Evolutionary conservation across 164 flowering plant species (phyloP).

Genomic region (Nymphaea colorata): DNA sequence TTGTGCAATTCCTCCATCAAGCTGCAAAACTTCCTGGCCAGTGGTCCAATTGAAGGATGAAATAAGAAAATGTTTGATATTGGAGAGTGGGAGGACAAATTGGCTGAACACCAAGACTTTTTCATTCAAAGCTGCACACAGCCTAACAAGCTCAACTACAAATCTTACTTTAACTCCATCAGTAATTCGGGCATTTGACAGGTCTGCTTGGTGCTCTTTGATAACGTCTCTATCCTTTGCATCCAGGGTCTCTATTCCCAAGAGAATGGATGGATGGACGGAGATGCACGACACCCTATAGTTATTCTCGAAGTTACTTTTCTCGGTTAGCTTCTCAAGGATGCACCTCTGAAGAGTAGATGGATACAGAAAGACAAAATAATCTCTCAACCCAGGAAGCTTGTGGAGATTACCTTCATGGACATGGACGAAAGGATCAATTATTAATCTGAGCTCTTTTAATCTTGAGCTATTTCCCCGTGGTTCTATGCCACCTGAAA

Average conservation of each 20-base stretch:
- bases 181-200: conserved; percentile 14
- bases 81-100: conserved; percentile 33
- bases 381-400: conserved; percentile 61
- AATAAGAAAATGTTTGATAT: conserved; percentile 34
- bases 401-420: conserved; percentile 50
- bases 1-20: conserved; percentile 40
- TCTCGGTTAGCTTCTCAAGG: neutral
- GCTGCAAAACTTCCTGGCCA: conserved; percentile 43
- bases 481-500: neutral
- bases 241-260: neutral
- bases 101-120: conserved; percentile 79
- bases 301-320: conserved; percentile 9
- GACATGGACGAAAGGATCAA: conserved; percentile 64
- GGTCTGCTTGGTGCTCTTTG: conserved; percentile 15
- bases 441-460: conserved; percentile 22
- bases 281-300: conserved; percentile 15
- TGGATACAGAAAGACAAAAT: conserved; percentile 38
- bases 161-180: conserved; percentile 66
- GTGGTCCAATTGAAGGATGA: conserved; percentile 34
- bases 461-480: neutral
- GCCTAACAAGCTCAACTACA: conserved; percentile 41
- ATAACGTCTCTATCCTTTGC: neutral
- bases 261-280: conserved; percentile 62
- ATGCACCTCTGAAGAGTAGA: conserved; percentile 27
- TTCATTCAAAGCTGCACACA: conserved; percentile 34